These are phyloP conservation scores for Candolleomyces eurysporus DNA, from an alignment of 768 basidiomycete species.

Conservation along the genomic window DNA sequence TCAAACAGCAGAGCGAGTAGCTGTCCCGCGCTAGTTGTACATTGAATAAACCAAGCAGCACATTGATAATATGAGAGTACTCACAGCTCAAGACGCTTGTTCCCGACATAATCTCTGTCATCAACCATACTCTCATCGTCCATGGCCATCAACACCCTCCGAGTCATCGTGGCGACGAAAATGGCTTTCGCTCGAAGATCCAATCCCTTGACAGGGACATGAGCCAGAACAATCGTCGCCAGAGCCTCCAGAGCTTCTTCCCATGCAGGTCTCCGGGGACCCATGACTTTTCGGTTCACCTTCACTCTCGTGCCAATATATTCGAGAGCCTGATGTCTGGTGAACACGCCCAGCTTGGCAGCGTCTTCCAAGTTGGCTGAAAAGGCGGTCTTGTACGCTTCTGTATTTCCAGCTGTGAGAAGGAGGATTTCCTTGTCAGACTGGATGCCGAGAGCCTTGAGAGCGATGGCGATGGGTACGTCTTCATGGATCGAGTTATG, in stretches of 20 bases:
- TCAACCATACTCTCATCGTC: constrained; percentile 97
- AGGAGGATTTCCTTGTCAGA: constrained; percentile 98
- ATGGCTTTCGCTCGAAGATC: constrained; percentile 94
- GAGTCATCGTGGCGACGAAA: constrained; percentile 96
- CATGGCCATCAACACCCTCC: constrained; percentile 94
- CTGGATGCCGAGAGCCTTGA: constrained; percentile 95
- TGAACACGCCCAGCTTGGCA: constrained; percentile 87
- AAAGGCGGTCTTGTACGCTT: constrained; percentile 83
- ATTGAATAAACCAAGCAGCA: neutral
- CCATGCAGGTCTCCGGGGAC: constrained; percentile 82
- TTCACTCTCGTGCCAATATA: constrained; percentile 95
- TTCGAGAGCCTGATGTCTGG: constrained; percentile 90
- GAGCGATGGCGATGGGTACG: constrained; percentile 91
- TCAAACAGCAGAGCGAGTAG: constrained; percentile 94
- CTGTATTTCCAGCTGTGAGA: constrained; percentile 88
- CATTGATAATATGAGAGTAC: constrained; percentile 26
- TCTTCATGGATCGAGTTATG: constrained; percentile 98
- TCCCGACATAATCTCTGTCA: constrained; percentile 98
- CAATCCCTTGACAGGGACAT: constrained; percentile 86
- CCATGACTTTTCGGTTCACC: constrained; percentile 74
- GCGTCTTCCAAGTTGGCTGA: constrained; percentile 93
- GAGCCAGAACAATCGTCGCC: constrained; percentile 96
- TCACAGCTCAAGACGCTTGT: constrained; percentile 96
- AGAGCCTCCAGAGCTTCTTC: constrained; percentile 96
- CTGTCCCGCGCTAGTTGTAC: constrained; percentile 82